phyloP scores from a whole-genome alignment of 129 eudicot genomes.

The Pseudognaphalium luteoalbum region DNA sequence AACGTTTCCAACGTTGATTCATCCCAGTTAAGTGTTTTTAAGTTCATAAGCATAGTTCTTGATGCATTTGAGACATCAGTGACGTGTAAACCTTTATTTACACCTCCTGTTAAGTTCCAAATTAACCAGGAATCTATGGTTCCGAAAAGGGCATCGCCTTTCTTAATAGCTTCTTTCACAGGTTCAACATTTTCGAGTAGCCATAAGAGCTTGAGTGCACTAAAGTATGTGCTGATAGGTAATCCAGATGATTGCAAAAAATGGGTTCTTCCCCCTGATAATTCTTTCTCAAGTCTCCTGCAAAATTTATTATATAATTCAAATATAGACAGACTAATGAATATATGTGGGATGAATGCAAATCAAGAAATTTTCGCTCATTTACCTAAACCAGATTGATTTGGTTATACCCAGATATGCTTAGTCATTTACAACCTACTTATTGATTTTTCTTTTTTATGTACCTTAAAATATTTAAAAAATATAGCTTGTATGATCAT shows the following conservation, averaged over 20 bases:
- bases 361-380: background rate
- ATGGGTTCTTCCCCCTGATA: conserved; percentile 81
- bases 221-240: conserved; percentile 93
- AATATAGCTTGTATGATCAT: background rate
- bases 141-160: conserved; percentile 89
- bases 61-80: conserved; percentile 95
- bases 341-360: background rate
- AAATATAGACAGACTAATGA: background rate
- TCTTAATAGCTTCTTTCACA: conserved; percentile 65
- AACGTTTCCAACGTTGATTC: conserved; percentile 46
- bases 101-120: conserved; percentile 94
- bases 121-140: conserved; percentile 92
- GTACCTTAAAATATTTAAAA: background rate
- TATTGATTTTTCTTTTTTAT: background rate
- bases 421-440: background rate
- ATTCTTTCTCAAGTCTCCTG: conserved; percentile 81
- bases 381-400: background rate
- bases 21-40: conserved; percentile 84
- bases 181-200: conserved; percentile 70
- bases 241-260: conserved; percentile 84
- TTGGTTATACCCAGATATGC: background rate
- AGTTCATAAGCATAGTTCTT: conserved; percentile 92
- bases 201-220: conserved; percentile 92
- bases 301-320: conserved; percentile 7
- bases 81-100: conserved; percentile 65